phyloP scores from a whole-genome alignment of 106 monocot genomes.

The Dendrobium officinale region DNA sequence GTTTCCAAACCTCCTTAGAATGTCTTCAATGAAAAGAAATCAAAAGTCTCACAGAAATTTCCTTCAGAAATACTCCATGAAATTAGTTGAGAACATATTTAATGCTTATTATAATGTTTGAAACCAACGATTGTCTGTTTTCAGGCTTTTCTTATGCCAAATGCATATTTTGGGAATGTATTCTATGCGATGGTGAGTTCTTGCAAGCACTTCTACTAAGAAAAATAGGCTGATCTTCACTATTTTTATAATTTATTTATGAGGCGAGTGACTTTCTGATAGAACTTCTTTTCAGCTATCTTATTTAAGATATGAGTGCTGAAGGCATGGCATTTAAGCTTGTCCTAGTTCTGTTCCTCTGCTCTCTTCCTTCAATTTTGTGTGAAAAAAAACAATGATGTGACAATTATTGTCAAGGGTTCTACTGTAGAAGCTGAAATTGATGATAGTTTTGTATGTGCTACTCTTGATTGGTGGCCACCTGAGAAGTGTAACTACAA shows the following conservation, averaged over 20 bases:
- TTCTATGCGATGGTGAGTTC: too few species aligned
- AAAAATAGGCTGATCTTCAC: background rate
- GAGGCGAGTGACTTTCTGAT: background rate
- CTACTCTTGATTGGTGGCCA: conserved; percentile 99
- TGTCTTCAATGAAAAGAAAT: background rate
- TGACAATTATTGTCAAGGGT: conserved; percentile 40
- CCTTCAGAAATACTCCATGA: background rate
- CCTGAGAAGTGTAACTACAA: conserved; percentile 81
- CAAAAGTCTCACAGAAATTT: background rate
- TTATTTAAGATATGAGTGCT: background rate
- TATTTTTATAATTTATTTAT: background rate
- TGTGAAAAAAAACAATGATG: conserved; percentile 24
- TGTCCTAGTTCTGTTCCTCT: conserved; percentile 40
- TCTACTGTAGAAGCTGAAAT: conserved; percentile 50
- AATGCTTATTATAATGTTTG: background rate
- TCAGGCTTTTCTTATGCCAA: background rate
- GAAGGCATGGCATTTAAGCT: conserved; percentile 36
- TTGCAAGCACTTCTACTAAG: background rate
- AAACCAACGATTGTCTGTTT: background rate
- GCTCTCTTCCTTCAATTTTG: conserved; percentile 22
- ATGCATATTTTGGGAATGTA: background rate
- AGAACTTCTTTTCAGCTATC: background rate
- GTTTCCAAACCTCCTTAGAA: background rate
- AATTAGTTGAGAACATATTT: background rate
- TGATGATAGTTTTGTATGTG: conserved; percentile 64